phyloP scores from a whole-genome alignment of 2,329 filamentous ascomycete genomes.

The Fusarium sp. region DNA sequence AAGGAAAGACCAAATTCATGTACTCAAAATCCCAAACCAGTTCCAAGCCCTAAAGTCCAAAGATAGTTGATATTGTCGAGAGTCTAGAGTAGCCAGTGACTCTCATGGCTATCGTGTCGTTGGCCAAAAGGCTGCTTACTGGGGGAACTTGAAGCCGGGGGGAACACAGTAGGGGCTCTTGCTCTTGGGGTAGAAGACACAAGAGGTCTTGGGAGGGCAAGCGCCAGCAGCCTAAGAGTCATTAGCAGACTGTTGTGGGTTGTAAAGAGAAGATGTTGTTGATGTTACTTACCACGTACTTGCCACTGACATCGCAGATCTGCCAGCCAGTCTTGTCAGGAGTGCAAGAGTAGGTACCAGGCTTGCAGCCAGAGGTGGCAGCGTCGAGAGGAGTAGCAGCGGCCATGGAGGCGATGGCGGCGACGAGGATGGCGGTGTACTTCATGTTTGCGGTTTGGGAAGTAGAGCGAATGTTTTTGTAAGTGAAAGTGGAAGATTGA shows the following conservation, averaged over 20 bases:
- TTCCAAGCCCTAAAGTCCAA: background rate
- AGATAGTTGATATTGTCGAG: slow-evolving; percentile 7
- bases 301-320: slow-evolving; percentile 51
- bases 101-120: slow-evolving; percentile 20
- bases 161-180: slow-evolving; percentile 58
- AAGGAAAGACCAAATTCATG: slow-evolving; percentile 30
- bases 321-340: slow-evolving; percentile 50
- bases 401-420: slow-evolving; percentile 44
- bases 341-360: slow-evolving; percentile 56
- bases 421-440: slow-evolving; percentile 45
- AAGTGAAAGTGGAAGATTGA: slow-evolving; percentile 5
- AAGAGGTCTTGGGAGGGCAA: slow-evolving; percentile 56
- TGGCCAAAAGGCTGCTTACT: slow-evolving; percentile 23
- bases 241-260: background rate
- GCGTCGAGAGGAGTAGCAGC: slow-evolving; percentile 38
- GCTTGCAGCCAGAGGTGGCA: slow-evolving; percentile 46
- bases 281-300: slow-evolving; percentile 54
- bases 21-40: slow-evolving; percentile 8
- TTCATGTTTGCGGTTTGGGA: slow-evolving; percentile 49
- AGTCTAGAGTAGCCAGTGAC: slow-evolving; percentile 1
- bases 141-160: slow-evolving; percentile 50
- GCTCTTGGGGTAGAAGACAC: slow-evolving; percentile 55
- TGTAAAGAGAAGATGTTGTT: too few species aligned
- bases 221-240: slow-evolving; percentile 50
- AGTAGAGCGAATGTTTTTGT: slow-evolving; percentile 27